Base-by-base conservation (phyloP, 2,329 filamentous ascomycete species). In the Penicillium glabrum region DNA sequence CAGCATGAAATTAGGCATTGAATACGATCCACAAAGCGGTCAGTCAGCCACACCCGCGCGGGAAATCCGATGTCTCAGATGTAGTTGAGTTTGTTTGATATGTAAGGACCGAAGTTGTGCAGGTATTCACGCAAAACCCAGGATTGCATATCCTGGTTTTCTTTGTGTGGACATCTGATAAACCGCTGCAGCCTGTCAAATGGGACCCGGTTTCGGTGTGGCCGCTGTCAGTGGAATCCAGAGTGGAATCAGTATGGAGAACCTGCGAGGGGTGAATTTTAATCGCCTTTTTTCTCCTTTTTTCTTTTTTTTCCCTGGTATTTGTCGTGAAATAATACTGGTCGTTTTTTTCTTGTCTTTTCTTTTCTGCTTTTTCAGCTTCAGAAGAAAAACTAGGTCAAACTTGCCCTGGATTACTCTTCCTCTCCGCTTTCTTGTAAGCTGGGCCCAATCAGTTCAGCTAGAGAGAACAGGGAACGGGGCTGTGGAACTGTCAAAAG, bases 71-170 rank as follows among this genome's bases (percentile, higher is more conserved):
- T 52, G 57, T 56, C 49, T 58, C 59, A 56, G 54, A 61, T 56
- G 47, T 55, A 49, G 43, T 48, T 31, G 41, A 26, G 27, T 44
- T 37, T 49, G 49, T 47, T 58, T 33, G 31, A 55, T 61, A 52
- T 49, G 46, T 55, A 35, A 46, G 16, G 24, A 26, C 47, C 16
- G 29, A 45, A 41, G 21, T 41, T 27, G 43, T 51, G 37, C 5
- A 27, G 24, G 24, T 13, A 46, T 47, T 29, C 24, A 35, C 46
- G 24, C 47, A 46, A 41, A 29, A 19, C 24, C 44, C 35, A 46
- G 51, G 52, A 29, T 53, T 59, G 57, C 58, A 60, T 65, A 62
- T 66, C 57, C 61, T 54, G 62, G 59, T 63, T 59, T 63, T 58
- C 43, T 59, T 61, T 41, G 46, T 54, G 54, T 54, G 48, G 46